Evolutionary conservation across 768 basidiomycete genomes (phyloP).

Genomic region (Mycena olivaceomarginata): DNA sequence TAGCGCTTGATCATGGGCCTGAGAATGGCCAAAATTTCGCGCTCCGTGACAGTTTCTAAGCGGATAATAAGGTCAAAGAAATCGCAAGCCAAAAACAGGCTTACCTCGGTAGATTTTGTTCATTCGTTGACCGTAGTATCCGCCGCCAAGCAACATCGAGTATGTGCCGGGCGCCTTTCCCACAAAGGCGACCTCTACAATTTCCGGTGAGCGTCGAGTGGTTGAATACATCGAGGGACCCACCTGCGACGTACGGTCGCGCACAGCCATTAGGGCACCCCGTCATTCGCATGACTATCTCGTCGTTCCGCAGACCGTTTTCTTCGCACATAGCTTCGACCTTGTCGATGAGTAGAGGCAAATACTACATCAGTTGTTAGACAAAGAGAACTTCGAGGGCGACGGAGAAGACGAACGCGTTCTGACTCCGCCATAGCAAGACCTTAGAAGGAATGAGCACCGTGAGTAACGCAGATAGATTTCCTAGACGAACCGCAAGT

Average conservation of each 20-base stretch:
- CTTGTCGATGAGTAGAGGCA: slow-evolving; percentile 94
- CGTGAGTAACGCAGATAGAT: neutral
- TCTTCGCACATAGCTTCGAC: slow-evolving; percentile 97
- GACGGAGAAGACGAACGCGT: slow-evolving; percentile 59
- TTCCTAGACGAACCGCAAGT: slow-evolving; percentile 81
- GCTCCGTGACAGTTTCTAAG: slow-evolving; percentile 90
- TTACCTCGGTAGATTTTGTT: slow-evolving; percentile 96
- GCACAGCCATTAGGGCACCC: slow-evolving; percentile 97
- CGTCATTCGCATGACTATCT: slow-evolving; percentile 99
- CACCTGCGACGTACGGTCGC: slow-evolving; percentile 93
- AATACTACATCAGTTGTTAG: slow-evolving; percentile 72
- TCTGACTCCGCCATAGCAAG: slow-evolving; percentile 74
- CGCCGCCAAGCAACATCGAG: slow-evolving; percentile 96
- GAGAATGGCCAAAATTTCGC: slow-evolving; percentile 93
- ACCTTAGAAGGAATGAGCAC: slow-evolving; percentile 44
- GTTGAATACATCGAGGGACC: slow-evolving; percentile 47
- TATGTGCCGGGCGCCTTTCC: slow-evolving; percentile 97
- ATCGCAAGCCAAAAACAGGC: slow-evolving; percentile 33
- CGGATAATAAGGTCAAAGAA: neutral
- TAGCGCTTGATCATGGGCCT: slow-evolving; percentile 96
- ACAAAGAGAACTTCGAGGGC: slow-evolving; percentile 1
- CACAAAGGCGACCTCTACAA: slow-evolving; percentile 93
- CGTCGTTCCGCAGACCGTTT: slow-evolving; percentile 93
- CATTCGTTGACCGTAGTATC: slow-evolving; percentile 94
- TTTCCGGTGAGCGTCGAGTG: slow-evolving; percentile 18